phyloP scores from a whole-genome alignment of 495 filamentous ascomycete genomes.

The Neurospora sp. region DNA sequence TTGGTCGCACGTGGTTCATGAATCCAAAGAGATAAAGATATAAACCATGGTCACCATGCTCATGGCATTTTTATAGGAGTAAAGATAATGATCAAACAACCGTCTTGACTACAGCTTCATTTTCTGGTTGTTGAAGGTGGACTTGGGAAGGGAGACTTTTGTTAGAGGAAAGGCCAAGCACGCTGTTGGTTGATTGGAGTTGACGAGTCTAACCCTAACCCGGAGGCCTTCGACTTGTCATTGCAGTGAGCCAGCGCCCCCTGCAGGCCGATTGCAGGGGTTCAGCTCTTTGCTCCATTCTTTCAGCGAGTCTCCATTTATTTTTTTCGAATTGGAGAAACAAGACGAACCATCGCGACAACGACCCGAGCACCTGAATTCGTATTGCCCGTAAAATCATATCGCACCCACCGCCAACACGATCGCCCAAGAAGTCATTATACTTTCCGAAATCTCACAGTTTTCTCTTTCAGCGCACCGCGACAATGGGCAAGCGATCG shows the following conservation, averaged over 20 bases:
- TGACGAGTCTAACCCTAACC: neutral
- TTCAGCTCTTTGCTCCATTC: neutral
- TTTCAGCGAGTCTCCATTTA: neutral
- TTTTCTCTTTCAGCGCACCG: neutral
- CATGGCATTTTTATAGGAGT: neutral
- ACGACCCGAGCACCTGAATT: neutral
- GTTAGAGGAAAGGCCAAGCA: too few relatives aligned
- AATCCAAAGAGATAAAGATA: neutral
- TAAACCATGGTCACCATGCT: neutral
- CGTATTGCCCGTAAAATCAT: neutral
- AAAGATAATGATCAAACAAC: neutral
- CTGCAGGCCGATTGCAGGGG: neutral
- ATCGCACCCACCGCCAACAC: neutral
- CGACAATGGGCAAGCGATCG: conserved; percentile 11
- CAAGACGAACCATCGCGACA: neutral
- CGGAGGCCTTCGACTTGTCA: neutral
- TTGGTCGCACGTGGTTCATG: neutral
- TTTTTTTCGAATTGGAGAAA: neutral
- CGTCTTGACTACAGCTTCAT: neutral
- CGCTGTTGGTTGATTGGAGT: too few relatives aligned
- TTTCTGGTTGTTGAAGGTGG: neutral
- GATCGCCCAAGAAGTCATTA: neutral
- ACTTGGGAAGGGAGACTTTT: neutral
- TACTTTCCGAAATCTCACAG: neutral
- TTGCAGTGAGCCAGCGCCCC: neutral